phyloP scores from a whole-genome alignment of 2,329 filamentous ascomycete genomes.

The Paradendryphiella salina region DNA sequence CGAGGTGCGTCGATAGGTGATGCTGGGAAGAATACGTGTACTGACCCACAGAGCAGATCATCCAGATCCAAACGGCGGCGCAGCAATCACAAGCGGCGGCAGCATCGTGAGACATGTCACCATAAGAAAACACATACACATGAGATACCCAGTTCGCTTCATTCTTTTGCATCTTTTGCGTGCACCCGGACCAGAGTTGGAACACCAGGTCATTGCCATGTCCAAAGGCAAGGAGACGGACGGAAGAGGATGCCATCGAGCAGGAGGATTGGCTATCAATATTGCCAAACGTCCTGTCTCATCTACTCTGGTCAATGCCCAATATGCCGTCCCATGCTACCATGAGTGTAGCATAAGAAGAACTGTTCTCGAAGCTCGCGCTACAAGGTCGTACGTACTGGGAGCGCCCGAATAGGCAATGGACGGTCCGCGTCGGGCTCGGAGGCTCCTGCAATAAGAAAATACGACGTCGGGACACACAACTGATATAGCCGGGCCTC shows the following conservation, averaged over 20 bases:
- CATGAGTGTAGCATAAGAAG: too few relatives aligned
- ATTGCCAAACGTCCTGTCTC: too few relatives aligned
- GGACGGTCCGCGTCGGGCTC: constrained; percentile 2
- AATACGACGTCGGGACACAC: constrained; percentile 4
- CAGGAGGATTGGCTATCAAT: too few relatives aligned
- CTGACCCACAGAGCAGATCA: constrained; percentile 28
- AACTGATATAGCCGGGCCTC: neutral
- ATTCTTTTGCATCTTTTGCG: too few relatives aligned
- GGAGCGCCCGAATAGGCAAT: constrained; percentile 3
- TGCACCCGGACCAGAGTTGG: too few relatives aligned
- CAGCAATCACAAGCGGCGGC: constrained; percentile 32
- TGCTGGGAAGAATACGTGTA: neutral
- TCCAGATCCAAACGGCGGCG: constrained; percentile 31
- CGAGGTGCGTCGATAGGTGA: constrained; percentile 54
- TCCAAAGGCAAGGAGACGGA: neutral
- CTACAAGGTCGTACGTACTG: neutral
- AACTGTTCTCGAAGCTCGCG: neutral
- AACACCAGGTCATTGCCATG: too few relatives aligned
- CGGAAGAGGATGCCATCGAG: too few relatives aligned
- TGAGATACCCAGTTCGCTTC: constrained; percentile 6
- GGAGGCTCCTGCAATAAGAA: constrained; percentile 7
- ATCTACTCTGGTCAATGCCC: too few relatives aligned
- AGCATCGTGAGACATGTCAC: constrained; percentile 3
- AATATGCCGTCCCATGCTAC: too few relatives aligned
- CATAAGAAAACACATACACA: neutral